Base-by-base conservation (phyloP, 1,284 basidiomycete species). In the Sphaerobolus stellatus region DNA sequence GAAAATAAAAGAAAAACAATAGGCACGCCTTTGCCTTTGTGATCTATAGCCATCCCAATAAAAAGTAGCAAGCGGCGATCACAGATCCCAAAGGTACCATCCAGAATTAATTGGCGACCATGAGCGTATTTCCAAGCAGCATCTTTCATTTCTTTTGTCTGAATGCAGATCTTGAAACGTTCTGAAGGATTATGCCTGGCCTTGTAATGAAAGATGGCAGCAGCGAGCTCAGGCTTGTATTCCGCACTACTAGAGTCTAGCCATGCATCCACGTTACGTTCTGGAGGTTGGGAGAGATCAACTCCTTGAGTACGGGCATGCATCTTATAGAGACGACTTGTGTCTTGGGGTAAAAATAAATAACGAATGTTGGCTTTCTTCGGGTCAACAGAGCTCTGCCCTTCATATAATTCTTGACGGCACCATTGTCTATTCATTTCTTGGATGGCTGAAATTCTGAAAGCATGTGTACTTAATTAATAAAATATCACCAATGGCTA, bases 41-140 rank as follows among this genome's bases (percentile, higher is more conserved):
- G 62, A 55, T 73, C 68, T 8, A 71, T 50, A 4, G 60, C 70
- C 64, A 75, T 66, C 0, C 64, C 64, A 44, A 75, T 71, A 58
- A 71, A 74, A 7, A 74, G 60, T 1, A 75, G 64, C 1, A 75
- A 59, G 1, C 62, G 55, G 3, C 54, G 56, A 27, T 59, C 58
- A 41, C 71, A 71, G 9, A 75, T 47, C 1, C 72, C 71, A 56
- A 75, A 75, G 4, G 71, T 75, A 0, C 72, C 71, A 54, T 75
- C 71, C 14, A 75, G 58, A 14, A 73, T 59, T 43, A 74, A 58
- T 57, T 74, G 71, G 3, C 46, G 46, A 1, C 60, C 44, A 48
- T 74, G 69, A 3, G 47, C 64, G 48, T 70, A 69, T 43, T 65
- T 61, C 68, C 71, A 71, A 0, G 72, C 64, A 1, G 68, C 68